A percentile compares a stretch with the other conserved stretches of the same genome.
Evolutionary conservation across 805 yeast species (phyloP).

Genomic region (Yarrowia sp.): DNA sequence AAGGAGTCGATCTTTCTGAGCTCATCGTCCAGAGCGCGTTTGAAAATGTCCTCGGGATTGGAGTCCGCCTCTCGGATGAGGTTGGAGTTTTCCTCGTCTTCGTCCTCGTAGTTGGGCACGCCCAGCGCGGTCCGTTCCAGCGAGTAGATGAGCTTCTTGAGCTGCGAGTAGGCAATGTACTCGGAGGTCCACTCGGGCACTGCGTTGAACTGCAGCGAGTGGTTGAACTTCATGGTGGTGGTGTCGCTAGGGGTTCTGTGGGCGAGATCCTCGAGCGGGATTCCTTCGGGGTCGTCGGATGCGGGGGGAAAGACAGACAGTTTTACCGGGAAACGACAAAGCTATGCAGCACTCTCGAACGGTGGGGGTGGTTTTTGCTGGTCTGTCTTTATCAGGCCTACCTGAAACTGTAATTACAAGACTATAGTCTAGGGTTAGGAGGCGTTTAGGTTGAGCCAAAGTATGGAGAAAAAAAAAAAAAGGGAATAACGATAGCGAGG

Average conservation of each 20-base stretch:
- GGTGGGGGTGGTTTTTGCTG: constrained; percentile 31
- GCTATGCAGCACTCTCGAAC: constrained; percentile 26
- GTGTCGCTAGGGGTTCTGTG: constrained; percentile 2
- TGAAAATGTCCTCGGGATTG: constrained; percentile 66
- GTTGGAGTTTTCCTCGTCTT: constrained; percentile 45
- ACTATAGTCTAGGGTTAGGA: constrained; percentile 24
- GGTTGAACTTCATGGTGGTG: constrained; percentile 84
- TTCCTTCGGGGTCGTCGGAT: constrained; percentile 20
- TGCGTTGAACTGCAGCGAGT: constrained; percentile 93
- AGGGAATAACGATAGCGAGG: too few species aligned
- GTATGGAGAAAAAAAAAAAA: not conserved
- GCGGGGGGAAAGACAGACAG: constrained; percentile 6
- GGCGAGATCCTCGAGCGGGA: constrained; percentile 40
- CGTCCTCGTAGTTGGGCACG: constrained; percentile 42
- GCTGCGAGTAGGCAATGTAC: constrained; percentile 85
- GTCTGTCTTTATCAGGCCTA: constrained; percentile 27
- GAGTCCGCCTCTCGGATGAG: constrained; percentile 50
- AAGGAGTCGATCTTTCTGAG: constrained; percentile 76
- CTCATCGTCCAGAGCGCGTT: constrained; percentile 78
- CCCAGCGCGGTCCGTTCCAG: constrained; percentile 69
- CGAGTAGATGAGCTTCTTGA: constrained; percentile 83
- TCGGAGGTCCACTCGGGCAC: constrained; percentile 98
- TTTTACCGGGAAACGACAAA: constrained; percentile 20
- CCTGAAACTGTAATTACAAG: constrained; percentile 9
- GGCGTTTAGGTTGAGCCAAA: constrained; percentile 1